A percentile compares a stretch with the other conserved stretches of the same genome.
Evolutionary conservation across 306 rosid species (phyloP).

Genomic region (Potentilla sterilis): DNA sequence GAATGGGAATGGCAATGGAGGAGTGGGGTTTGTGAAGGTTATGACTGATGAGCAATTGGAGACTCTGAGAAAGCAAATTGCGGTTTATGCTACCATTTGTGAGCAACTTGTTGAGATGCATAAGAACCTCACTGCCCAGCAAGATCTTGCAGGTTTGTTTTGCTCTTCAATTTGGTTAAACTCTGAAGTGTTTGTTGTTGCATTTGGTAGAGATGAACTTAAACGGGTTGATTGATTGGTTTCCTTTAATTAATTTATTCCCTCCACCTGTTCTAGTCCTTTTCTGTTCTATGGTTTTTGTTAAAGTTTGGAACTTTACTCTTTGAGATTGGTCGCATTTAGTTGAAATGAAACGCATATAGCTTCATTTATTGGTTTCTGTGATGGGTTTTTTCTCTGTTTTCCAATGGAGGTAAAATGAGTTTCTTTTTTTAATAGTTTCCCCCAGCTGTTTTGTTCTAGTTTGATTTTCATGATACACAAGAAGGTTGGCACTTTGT

Average conservation of each 20-base stretch:
- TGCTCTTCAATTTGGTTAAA: not conserved
- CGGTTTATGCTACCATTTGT: constrained; percentile 71
- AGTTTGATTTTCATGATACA: not conserved
- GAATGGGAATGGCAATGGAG: constrained; percentile 34
- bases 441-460: not conserved
- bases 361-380: constrained; percentile 2
- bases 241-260: too few relatives aligned
- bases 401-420: too few relatives aligned
- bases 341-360: not conserved
- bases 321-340: not conserved
- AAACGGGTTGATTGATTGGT: not conserved
- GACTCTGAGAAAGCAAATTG: constrained; percentile 82
- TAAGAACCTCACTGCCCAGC: constrained; percentile 67
- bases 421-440: not conserved
- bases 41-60: constrained; percentile 97
- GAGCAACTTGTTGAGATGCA: constrained; percentile 90
- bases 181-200: not conserved
- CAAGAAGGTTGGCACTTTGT: not conserved
- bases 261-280: too few relatives aligned
- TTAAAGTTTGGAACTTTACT: constrained; percentile 6
- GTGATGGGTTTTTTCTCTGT: not conserved
- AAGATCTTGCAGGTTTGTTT: constrained; percentile 72
- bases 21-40: constrained; percentile 67
- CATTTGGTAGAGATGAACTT: not conserved
- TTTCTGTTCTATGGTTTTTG: not conserved